Base-by-base conservation (phyloP, 352 stramenopile genomes). In the Pythium sp. region DNA sequence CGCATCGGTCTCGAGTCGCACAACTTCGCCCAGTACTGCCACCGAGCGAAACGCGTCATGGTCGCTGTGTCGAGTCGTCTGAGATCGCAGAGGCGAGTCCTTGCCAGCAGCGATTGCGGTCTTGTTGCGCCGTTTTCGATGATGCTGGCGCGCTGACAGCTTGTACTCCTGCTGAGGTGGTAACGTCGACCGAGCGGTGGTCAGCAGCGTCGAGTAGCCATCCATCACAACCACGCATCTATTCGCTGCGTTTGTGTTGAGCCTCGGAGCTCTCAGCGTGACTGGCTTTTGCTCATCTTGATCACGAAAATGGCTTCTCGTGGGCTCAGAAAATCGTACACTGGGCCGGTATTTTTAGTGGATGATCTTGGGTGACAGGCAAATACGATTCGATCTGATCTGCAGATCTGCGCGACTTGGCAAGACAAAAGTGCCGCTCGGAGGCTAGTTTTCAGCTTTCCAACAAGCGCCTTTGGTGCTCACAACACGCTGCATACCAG, bases 11-110 rank as follows among this genome's bases (percentile, higher is more conserved):
- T 84, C 76, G 32, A 82, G 34, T 9, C 76, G 64, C 11, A 59
- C 64, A 15, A 86, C 64, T 65, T 84, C 64, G 15, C 70, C 65
- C 22, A 81, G 54, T 22, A 82, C 70, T 22, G 63, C 64, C 32
- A 65, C 56, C 18, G 76, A 86, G 24, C 72, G 70, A 30, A 86
- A 82, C 14, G 54, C 58, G 14, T 74, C 70, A 34, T 60, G 34
- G 5, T 0, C 41, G 15, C 26, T 28, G 6, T n/a, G 30, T 30
- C 5, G 60, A 5, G 9, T 58, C 34, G 32, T 54, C 54, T 20
- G 65, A 0, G 62, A 15, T 55, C 55, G 20, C 20, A 61, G 30
- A 11, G 55, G 30, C 3, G 30, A 47, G 55, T 30, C 55, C 28
- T 12, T 68, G 61, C 24, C 18, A 47, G 11, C 5, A 54, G 22